Conservation (phyloP, 768 basidiomycete species). For the Xerocomellus dryophilus region DNA sequence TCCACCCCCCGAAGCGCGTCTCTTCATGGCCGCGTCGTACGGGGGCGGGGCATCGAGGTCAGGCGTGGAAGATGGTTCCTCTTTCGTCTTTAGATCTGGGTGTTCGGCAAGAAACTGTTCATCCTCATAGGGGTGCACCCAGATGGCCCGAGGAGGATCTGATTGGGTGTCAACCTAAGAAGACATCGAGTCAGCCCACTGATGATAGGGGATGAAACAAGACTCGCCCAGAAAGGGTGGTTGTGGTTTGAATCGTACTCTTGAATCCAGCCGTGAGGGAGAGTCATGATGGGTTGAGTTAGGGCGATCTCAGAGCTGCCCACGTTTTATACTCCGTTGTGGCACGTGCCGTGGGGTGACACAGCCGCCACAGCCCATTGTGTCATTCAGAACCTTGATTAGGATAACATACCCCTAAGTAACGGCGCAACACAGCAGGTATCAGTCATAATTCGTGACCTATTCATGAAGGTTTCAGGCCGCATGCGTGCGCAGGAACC, state of each 20-base stretch:
- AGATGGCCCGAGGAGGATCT: conserved; percentile 62
- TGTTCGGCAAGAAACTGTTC: conserved; percentile 57
- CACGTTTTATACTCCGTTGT: background rate
- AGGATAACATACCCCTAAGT: background rate
- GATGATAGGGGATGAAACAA: no score
- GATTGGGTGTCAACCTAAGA: conserved; percentile 61
- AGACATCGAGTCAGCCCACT: background rate
- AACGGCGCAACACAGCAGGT: background rate
- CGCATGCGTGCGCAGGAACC: conserved; percentile 31
- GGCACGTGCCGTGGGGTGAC: conserved; percentile 18
- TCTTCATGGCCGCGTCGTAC: conserved; percentile 25
- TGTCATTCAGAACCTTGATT: background rate
- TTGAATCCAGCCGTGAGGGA: conserved; percentile 58
- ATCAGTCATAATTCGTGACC: background rate
- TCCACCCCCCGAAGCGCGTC: conserved; percentile 29
- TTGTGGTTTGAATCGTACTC: conserved; percentile 43
- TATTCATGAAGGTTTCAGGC: background rate
- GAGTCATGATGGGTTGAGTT: conserved; percentile 24
- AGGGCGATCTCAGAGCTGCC: background rate
- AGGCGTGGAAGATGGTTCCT: conserved; percentile 10
- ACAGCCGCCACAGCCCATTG: conserved; percentile 1
- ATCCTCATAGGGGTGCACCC: conserved; percentile 73
- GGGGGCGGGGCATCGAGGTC: conserved; percentile 23
- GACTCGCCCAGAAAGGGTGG: conserved; percentile 49
- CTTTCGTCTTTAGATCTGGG: conserved; percentile 44